A percentile compares a stretch with the other conserved stretches of the same genome.
Evolutionary conservation across 495 filamentous ascomycete genomes (phyloP).

Genomic region (Penicillium roqueforti): DNA sequence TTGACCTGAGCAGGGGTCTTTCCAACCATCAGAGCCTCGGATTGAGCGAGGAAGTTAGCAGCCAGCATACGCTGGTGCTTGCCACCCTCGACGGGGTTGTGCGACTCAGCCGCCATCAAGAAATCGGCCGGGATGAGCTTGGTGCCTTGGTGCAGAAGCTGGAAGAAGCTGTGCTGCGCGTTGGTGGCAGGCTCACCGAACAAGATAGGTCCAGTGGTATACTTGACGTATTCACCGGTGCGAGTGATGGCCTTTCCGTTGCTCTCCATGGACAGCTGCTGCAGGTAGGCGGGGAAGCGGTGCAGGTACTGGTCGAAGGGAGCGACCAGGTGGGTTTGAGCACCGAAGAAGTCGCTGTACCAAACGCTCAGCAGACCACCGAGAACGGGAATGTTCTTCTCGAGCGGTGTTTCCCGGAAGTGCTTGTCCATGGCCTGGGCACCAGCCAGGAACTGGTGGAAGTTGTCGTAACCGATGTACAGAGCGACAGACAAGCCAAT

Average conservation of each 20-base stretch:
- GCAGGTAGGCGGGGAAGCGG: constrained; percentile 97
- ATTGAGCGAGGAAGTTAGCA: constrained; percentile 96
- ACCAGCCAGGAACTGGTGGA: constrained; percentile 92
- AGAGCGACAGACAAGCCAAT: constrained; percentile 92
- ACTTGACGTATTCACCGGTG: constrained; percentile 85
- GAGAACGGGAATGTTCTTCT: constrained; percentile 90
- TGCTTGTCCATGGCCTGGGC: constrained; percentile 98
- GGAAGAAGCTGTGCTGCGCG: constrained; percentile 99
- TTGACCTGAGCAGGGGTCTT: constrained; percentile 89
- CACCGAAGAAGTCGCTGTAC: constrained; percentile 98
- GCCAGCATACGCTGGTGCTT: constrained; percentile 98
- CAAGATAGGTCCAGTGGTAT: constrained; percentile 90
- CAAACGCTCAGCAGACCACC: constrained; percentile 93
- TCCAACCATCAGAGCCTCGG: constrained; percentile 97
- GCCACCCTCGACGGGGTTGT: constrained; percentile 90
- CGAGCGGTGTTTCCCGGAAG: constrained; percentile 84
- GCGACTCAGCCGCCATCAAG: constrained; percentile 89
- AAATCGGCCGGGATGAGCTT: constrained; percentile 98
- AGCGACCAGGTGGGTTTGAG: constrained; percentile 94
- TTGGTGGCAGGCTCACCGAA: constrained; percentile 99
- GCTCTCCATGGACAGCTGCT: constrained; percentile 99
- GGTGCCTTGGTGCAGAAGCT: constrained; percentile 96
- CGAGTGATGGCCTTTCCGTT: constrained; percentile 98
- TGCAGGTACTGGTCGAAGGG: constrained; percentile 99
- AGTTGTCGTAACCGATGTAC: constrained; percentile 95